Conservation (phyloP, 768 basidiomycete genomes). For the Pulveroboletus frians region DNA sequence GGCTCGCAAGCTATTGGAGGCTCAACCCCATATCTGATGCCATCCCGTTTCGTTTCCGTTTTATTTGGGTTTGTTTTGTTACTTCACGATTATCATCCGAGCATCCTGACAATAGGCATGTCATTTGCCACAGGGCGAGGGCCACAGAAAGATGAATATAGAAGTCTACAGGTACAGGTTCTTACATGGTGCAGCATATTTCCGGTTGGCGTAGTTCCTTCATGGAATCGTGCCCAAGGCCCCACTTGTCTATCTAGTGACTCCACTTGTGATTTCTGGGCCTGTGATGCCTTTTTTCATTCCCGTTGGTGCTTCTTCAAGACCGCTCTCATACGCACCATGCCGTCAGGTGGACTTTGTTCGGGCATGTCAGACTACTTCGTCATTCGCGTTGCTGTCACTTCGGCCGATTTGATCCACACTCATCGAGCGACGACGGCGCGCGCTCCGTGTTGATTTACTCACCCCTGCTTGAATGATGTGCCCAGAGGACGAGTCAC, state of each 20-base stretch:
- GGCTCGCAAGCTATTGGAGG: background rate
- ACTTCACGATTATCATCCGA: background rate
- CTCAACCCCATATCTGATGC: background rate
- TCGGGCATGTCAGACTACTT: background rate
- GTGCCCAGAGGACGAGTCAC: background rate
- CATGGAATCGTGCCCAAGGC: background rate
- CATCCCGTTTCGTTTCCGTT: background rate
- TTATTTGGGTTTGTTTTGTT: too few species aligned
- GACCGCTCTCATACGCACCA: background rate
- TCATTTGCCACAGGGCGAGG: background rate
- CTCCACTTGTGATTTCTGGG: background rate
- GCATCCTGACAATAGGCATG: background rate
- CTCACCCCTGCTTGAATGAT: background rate
- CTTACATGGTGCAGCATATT: background rate
- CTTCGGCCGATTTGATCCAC: background rate
- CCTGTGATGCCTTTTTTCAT: background rate
- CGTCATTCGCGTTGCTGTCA: background rate
- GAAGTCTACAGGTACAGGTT: background rate
- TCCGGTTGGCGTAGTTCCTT: background rate
- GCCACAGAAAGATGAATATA: background rate
- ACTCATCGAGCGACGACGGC: too few species aligned
- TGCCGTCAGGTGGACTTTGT: background rate
- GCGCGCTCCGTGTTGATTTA: background rate
- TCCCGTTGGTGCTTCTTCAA: background rate
- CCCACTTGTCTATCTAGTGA: background rate